These are phyloP conservation scores for Ogataea naganishii DNA, from an alignment of 805 yeast genomes.

Conservation along the genomic window DNA sequence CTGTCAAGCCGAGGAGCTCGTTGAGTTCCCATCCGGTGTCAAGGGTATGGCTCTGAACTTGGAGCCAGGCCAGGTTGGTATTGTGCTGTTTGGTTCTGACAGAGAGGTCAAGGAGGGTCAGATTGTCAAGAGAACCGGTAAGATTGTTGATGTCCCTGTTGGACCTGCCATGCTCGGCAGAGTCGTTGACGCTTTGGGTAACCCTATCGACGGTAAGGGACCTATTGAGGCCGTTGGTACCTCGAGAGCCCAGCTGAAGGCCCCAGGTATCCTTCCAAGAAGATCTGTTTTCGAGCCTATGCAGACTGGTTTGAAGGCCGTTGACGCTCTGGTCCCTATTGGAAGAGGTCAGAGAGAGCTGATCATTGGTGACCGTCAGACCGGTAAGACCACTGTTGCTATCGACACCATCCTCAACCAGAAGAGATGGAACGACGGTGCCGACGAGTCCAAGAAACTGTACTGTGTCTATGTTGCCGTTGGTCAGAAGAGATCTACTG, in stretches of 20 bases:
- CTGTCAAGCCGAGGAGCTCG: constrained; percentile 99
- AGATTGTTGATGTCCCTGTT: constrained; percentile 98
- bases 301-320: constrained; percentile 99
- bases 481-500: constrained; percentile 99
- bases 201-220: constrained; percentile 99
- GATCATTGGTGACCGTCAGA: constrained; percentile 99
- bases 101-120: constrained; percentile 98
- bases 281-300: constrained; percentile 97
- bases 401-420: constrained; percentile 97
- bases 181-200: constrained; percentile 98
- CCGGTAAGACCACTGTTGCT: constrained; percentile 99
- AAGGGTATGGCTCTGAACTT: constrained; percentile 99
- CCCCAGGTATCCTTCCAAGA: constrained; percentile 99
- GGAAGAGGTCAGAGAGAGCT: constrained; percentile 99
- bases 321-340: constrained; percentile 97
- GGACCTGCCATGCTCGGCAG: constrained; percentile 98
- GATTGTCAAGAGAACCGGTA: constrained; percentile 98
- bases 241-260: constrained; percentile 97
- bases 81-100: constrained; percentile 99
- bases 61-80: constrained; percentile 99
- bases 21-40: constrained; percentile 98
- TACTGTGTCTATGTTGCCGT: constrained; percentile 99
- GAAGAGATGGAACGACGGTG: constrained; percentile 96
- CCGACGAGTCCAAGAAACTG: constrained; percentile 93
- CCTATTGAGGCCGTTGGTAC: constrained; percentile 81